Conservation (phyloP, 2,329 filamentous ascomycete genomes). For the Pyrenophora teres region DNA sequence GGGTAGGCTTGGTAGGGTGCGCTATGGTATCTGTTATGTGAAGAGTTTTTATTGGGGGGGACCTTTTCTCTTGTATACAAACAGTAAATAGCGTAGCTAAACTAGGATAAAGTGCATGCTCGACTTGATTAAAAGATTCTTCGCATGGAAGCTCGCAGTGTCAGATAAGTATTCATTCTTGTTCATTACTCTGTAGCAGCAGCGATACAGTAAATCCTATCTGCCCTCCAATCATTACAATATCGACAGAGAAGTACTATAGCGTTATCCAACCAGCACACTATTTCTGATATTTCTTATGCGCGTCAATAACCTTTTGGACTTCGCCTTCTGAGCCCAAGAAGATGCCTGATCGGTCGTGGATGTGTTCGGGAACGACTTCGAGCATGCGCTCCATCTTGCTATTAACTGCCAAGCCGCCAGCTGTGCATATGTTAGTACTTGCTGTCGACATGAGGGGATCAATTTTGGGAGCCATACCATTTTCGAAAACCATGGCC, state of each 20-base stretch:
- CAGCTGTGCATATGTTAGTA: constrained; percentile 61
- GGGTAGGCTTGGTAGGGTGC: no score
- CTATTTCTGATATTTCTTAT: constrained; percentile 62
- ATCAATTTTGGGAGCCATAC: constrained; percentile 58
- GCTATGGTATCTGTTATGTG: no score
- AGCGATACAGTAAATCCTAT: no score
- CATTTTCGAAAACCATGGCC: constrained; percentile 99
- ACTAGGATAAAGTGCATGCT: no score
- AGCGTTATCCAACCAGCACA: neutral
- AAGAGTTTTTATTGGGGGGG: no score
- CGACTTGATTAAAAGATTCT: no score
- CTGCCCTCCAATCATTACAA: neutral
- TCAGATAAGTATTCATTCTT: no score
- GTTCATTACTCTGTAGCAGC: neutral
- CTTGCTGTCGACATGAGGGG: neutral
- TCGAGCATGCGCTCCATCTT: constrained; percentile 90
- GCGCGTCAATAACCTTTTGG: constrained; percentile 87
- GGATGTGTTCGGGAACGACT: constrained; percentile 87
- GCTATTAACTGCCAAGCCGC: constrained; percentile 89
- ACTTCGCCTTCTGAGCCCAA: constrained; percentile 94
- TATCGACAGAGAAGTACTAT: neutral
- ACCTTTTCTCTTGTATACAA: no score
- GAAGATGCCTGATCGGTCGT: constrained; percentile 95
- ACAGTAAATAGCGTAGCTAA: no score
- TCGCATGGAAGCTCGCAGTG: no score